These are phyloP conservation scores for Hypoxylon sp. DNA, from an alignment of 2,329 filamentous ascomycete species.

Conservation along the genomic window DNA sequence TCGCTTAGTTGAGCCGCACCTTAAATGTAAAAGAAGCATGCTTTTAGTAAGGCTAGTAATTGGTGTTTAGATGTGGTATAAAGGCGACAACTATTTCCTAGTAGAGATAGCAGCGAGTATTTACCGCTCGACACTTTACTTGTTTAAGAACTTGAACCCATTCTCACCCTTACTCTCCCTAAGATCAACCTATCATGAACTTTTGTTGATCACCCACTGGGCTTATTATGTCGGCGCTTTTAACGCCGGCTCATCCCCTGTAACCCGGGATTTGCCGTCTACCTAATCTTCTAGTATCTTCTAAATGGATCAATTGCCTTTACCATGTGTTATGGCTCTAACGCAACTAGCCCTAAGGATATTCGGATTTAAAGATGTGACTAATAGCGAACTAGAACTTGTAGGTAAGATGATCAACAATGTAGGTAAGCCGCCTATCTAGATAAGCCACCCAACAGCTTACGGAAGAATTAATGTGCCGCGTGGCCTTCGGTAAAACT, in stretches of 20 bases:
- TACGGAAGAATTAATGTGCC: background rate
- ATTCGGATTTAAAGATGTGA: background rate
- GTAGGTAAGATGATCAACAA: background rate
- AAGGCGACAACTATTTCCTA: background rate
- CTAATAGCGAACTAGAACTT: background rate
- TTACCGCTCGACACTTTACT: background rate
- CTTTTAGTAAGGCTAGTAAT: background rate
- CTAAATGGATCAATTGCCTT: background rate
- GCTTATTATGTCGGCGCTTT: background rate
- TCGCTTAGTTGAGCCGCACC: conserved; percentile 14
- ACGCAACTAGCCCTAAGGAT: background rate
- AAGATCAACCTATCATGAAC: background rate
- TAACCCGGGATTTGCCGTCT: background rate
- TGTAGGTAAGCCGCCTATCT: background rate
- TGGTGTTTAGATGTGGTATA: background rate
- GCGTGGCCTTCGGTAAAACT: conserved; percentile 3
- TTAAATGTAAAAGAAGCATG: conserved; percentile 1
- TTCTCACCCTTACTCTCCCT: background rate
- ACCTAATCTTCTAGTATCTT: background rate
- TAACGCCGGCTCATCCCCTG: background rate
- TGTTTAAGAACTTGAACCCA: background rate
- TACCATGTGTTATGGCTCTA: background rate
- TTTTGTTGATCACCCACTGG: background rate
- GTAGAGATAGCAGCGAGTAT: background rate
- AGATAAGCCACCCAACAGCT: conserved; percentile 1